Base-by-base conservation (phyloP, 345 rosid genomes). In the Melaleuca alternifolia region DNA sequence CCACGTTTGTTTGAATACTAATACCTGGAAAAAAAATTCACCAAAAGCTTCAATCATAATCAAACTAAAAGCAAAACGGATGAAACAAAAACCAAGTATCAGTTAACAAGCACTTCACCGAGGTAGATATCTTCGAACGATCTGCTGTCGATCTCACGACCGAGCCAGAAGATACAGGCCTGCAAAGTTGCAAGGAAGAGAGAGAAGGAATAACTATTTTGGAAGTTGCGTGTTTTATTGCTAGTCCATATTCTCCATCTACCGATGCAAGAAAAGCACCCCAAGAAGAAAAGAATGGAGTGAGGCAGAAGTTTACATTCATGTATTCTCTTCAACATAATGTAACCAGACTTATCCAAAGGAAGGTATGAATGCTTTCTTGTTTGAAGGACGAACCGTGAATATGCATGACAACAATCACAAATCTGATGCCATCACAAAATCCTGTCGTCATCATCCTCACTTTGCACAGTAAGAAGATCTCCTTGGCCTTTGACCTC, bases 81-180 rank as follows among this genome's bases (percentile, higher is more conserved):
- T 24, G 7, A 26, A 79, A 14, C 51, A 26, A 51, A 23, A 77
- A 33, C 1, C 75, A 24, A 61, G 33, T 26, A 61, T 13, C 82
- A 10, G 1, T 50, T 12, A 14, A 14, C 21, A 21, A 83, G 83
- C n/a, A 75, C 87, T 90, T 33, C 89, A 96, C 96, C 98, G 81
- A 94, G 93, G 90, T 95, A 94, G 96, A 97, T 97, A 95, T 97
- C 98, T 86, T 98, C 99, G 82, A 96, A 96, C 24, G 97, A 97
- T 89, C 99, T 96, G 88, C 98, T 89, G 23, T 97, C 98, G 92
- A 96, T 97, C 96, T 95, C 96, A 24, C 94, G 88, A 85, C 99
- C 94, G 24, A 95, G 94, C 54, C 93, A 89, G 90, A 94, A 96
- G 21, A 62, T 14, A 30, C 28, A 62, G 76, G 44, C 44, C 76